Evolutionary conservation across 2,329 filamentous ascomycete species (phyloP).

Genomic region (Calonectria honghensis): DNA sequence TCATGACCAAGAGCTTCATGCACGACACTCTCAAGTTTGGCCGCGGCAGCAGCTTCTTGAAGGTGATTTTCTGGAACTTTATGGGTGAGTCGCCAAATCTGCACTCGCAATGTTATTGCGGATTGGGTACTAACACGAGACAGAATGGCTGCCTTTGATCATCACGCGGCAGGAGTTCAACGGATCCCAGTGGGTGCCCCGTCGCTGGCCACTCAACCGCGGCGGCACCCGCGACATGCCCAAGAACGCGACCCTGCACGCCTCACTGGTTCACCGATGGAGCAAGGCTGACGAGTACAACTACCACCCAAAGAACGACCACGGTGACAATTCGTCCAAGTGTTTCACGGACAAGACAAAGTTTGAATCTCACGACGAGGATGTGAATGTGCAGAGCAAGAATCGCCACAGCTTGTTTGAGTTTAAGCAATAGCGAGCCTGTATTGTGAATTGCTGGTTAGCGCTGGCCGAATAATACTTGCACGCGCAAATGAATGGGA

Average conservation of each 20-base stretch:
- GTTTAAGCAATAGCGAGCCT: neutral
- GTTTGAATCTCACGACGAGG: neutral
- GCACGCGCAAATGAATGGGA: too few species aligned
- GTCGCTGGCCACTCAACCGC: slow-evolving; percentile 2
- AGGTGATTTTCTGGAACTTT: slow-evolving; percentile 15
- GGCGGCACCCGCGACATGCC: neutral
- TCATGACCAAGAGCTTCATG: neutral
- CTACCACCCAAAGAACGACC: neutral
- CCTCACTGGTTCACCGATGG: neutral
- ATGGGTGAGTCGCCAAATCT: neutral
- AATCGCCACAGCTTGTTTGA: neutral
- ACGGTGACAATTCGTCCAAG: neutral
- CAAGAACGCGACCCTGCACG: neutral
- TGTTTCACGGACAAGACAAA: neutral
- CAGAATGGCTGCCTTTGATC: neutral
- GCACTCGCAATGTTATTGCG: neutral
- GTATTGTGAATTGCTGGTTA: neutral
- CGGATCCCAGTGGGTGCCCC: neutral
- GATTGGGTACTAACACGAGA: neutral
- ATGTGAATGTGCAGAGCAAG: neutral
- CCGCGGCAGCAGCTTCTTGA: neutral
- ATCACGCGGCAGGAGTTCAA: slow-evolving; percentile 1
- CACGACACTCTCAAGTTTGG: slow-evolving; percentile 16
- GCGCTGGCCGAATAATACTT: neutral
- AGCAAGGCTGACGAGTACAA: neutral